These are phyloP conservation scores for Pichia pseudocactophila DNA, from an alignment of 805 yeast genomes.

Conservation along the genomic window DNA sequence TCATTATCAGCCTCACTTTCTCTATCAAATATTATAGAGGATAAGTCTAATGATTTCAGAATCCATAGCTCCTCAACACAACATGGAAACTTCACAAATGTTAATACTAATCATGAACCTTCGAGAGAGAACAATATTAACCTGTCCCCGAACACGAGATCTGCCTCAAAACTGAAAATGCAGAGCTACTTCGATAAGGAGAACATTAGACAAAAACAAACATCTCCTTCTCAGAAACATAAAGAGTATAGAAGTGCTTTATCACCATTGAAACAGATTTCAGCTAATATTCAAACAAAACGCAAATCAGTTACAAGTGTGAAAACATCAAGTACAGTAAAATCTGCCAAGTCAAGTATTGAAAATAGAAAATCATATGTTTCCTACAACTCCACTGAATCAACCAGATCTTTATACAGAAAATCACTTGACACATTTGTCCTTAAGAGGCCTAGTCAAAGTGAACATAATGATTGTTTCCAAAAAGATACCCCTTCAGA, in stretches of 20 bases:
- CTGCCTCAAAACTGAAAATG: slow-evolving; percentile 4
- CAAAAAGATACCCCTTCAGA: no score
- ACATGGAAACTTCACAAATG: no score
- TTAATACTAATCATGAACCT: no score
- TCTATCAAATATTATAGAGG: background rate
- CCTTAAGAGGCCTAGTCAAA: no score
- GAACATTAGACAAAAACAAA: background rate
- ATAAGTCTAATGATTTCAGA: background rate
- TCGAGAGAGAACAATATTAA: no score
- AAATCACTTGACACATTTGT: background rate
- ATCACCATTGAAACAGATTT: background rate
- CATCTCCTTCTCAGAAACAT: background rate
- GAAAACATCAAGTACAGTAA: background rate
- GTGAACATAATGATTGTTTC: no score
- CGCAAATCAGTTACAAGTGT: slow-evolving; percentile 1
- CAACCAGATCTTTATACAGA: background rate
- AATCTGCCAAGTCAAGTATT: background rate
- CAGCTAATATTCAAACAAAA: background rate
- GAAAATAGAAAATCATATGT: background rate
- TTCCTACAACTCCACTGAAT: background rate
- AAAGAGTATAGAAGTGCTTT: background rate
- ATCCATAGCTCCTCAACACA: background rate
- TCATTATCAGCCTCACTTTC: slow-evolving; percentile 5
- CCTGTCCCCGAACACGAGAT: background rate
- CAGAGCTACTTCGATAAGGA: slow-evolving; percentile 10